A percentile compares a stretch with the other conserved stretches of the same genome.
Conservation (phyloP, 805 yeast genomes). For the Lachancea nothofagi region DNA sequence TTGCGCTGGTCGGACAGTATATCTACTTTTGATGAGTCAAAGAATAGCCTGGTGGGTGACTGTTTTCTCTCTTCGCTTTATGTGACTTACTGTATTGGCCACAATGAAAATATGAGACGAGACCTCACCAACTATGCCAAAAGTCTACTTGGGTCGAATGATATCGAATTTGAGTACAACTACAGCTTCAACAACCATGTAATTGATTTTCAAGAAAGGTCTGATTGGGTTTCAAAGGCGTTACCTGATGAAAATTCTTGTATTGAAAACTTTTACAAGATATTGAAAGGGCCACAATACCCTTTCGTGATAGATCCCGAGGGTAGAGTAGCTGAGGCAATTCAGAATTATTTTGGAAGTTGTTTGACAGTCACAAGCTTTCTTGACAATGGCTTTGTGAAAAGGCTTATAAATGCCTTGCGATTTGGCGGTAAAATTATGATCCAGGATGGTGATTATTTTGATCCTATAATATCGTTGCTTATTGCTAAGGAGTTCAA, state of each 20-base stretch:
- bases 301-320: slow-evolving; percentile 76
- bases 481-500: slow-evolving; percentile 55
- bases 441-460: slow-evolving; percentile 73
- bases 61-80: slow-evolving; percentile 59
- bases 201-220: slow-evolving; percentile 36
- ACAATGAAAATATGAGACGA: slow-evolving; percentile 45
- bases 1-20: slow-evolving; percentile 66
- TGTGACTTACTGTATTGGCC: slow-evolving; percentile 53
- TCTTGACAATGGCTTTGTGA: slow-evolving; percentile 57
- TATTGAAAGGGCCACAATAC: slow-evolving; percentile 36
- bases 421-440: slow-evolving; percentile 76
- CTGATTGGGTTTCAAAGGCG: slow-evolving; percentile 49
- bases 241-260: slow-evolving; percentile 55
- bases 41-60: slow-evolving; percentile 55
- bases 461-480: slow-evolving; percentile 66
- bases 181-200: slow-evolving; percentile 36
- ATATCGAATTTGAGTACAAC: slow-evolving; percentile 38
- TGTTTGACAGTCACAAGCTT: slow-evolving; percentile 60
- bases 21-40: slow-evolving; percentile 42
- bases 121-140: slow-evolving; percentile 36
- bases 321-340: slow-evolving; percentile 38
- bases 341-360: slow-evolving; percentile 31
- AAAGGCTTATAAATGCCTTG: slow-evolving; percentile 70
- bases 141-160: slow-evolving; percentile 30
- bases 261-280: slow-evolving; percentile 48